Percentiles rank a stretch among this genome's conserved stretches.
phyloP scores from a whole-genome alignment of 148 eudicot genomes.

The Pharnaceum exiguum region DNA sequence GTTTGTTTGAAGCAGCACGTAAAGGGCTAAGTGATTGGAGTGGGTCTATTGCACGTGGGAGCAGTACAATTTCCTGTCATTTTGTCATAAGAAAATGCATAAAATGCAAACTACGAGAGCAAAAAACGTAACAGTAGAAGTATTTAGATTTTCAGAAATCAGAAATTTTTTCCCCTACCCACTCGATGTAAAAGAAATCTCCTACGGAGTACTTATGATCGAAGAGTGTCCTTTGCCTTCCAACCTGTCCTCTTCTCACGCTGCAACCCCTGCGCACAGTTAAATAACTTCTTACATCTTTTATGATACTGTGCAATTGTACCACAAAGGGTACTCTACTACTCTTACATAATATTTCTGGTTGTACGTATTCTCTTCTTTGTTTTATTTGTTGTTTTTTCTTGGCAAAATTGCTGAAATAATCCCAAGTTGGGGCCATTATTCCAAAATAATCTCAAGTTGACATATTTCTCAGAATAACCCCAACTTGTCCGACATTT shows the following conservation, averaged over 20 bases:
- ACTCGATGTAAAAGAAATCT: slow-evolving; percentile 13
- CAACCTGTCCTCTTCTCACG: neutral
- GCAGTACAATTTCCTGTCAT: slow-evolving; percentile 16
- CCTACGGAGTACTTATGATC: neutral
- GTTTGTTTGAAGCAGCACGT: slow-evolving; percentile 20
- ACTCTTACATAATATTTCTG: too few relatives aligned
- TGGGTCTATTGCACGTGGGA: slow-evolving; percentile 25
- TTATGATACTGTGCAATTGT: slow-evolving; percentile 6
- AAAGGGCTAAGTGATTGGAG: neutral
- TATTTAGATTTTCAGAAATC: neutral
- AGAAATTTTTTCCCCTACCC: neutral
- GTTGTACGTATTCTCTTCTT: neutral
- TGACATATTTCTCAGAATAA: too few relatives aligned
- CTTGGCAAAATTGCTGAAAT: too few relatives aligned
- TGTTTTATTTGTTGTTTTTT: neutral
- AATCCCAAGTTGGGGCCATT: too few relatives aligned
- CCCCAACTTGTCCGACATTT: too few relatives aligned
- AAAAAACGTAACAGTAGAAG: neutral
- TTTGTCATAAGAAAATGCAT: neutral
- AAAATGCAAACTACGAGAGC: neutral
- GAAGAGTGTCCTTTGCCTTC: slow-evolving; percentile 9
- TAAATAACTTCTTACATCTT: slow-evolving; percentile 24
- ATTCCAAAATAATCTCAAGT: too few relatives aligned
- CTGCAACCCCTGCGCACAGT: slow-evolving; percentile 22
- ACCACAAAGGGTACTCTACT: neutral